Conservation (phyloP, 345 rosid species). For the Camelina laxa region DNA sequence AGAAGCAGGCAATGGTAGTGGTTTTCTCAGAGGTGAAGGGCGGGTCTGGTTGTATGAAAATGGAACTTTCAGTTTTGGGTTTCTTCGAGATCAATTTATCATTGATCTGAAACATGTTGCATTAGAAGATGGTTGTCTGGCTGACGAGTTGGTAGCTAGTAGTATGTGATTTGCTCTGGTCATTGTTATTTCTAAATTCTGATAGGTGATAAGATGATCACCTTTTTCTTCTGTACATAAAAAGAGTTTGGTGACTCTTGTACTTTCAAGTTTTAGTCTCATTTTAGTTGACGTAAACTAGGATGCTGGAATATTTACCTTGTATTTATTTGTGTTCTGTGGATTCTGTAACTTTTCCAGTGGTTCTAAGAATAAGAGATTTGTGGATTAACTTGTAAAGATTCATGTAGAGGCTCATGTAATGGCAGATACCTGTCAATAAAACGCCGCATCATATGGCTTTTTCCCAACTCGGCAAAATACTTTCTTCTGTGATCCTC, state of each 20-base stretch:
- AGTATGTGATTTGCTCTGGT: conserved; percentile 28
- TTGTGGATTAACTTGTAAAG: not conserved
- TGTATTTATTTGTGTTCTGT: not conserved
- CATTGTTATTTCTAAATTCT: conserved; percentile 10
- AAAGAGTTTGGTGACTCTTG: conserved; percentile 24
- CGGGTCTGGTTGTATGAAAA: conserved; percentile 81
- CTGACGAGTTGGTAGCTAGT: conserved; percentile 47
- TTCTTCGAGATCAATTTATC: conserved; percentile 67
- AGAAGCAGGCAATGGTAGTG: conserved; percentile 39
- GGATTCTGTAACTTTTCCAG: not conserved
- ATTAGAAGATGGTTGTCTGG: conserved; percentile 57
- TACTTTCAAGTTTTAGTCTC: conserved; percentile 18
- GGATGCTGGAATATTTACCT: conserved; percentile 6
- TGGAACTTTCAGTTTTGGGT: conserved; percentile 84
- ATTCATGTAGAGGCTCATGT: not conserved
- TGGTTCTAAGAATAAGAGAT: not conserved
- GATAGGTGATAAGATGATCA: not conserved
- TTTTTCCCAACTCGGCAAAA: no score
- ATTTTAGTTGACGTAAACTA: conserved; percentile 10
- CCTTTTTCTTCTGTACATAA: conserved; percentile 17
- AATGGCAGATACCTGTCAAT: no score
- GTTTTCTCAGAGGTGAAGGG: conserved; percentile 54
- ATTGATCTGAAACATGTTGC: conserved; percentile 69
- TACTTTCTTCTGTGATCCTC: no score
- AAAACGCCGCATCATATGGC: no score